phyloP scores from a whole-genome alignment of 768 basidiomycete species.

The Leucocoprinus birnbaumii region DNA sequence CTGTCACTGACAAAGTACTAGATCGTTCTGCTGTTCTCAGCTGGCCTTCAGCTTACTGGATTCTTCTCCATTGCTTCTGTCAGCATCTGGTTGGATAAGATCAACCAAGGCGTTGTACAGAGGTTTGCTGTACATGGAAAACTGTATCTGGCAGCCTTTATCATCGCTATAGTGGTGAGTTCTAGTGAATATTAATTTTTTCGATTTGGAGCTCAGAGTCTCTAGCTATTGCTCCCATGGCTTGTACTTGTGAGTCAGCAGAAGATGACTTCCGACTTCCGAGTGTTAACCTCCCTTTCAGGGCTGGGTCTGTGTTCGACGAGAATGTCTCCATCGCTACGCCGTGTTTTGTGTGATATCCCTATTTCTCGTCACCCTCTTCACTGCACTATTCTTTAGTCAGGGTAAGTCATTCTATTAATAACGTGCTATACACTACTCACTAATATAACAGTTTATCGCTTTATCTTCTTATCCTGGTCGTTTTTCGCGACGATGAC shows the following conservation, averaged over 20 bases:
- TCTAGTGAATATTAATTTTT: not conserved
- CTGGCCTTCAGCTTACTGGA: conserved; percentile 41
- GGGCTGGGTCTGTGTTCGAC: conserved; percentile 49
- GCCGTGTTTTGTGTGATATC: conserved; percentile 36
- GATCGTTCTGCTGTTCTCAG: conserved; percentile 48
- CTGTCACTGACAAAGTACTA: conserved; percentile 18
- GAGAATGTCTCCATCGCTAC: conserved; percentile 38
- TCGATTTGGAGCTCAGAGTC: not conserved
- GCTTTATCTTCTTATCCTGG: conserved; percentile 40
- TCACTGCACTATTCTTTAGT: conserved; percentile 40
- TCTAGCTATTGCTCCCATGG: conserved; percentile 46
- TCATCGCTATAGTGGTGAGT: conserved; percentile 37
- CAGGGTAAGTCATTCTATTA: conserved; percentile 27
- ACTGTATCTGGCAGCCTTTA: conserved; percentile 40
- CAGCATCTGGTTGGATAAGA: conserved; percentile 48
- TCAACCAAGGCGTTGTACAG: conserved; percentile 32
- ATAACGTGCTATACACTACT: too few species aligned
- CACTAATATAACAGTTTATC: too few species aligned
- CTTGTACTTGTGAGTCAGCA: conserved; percentile 33
- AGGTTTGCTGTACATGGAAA: conserved; percentile 28
- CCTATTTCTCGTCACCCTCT: conserved; percentile 32
- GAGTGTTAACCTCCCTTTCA: conserved; percentile 18
- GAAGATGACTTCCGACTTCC: not conserved
- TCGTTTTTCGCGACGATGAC: conserved; percentile 47
- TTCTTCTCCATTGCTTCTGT: conserved; percentile 49